phyloP scores from a whole-genome alignment of 371 early-diverging fungal genomes.

The Circinella minor region DNA sequence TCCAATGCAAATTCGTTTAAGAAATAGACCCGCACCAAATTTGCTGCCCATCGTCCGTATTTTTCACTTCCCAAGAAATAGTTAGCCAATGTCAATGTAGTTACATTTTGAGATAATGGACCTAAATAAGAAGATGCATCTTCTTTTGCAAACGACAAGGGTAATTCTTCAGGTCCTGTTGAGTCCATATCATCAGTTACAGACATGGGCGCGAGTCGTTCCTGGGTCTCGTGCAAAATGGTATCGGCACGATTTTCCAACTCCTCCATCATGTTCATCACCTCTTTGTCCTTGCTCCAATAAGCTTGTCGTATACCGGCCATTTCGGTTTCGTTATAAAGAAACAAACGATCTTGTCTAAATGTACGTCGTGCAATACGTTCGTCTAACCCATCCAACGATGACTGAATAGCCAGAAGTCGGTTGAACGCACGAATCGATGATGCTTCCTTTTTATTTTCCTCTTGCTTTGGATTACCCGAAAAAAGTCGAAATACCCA shows the following conservation, averaged over 20 bases:
- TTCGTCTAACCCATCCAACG: conserved; percentile 69
- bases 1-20: conserved; percentile 59
- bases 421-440: conserved; percentile 71
- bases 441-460: conserved; percentile 66
- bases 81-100: conserved; percentile 62
- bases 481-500: conserved; percentile 75
- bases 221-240: conserved; percentile 37
- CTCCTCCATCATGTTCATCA: conserved; percentile 36
- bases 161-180: background rate
- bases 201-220: conserved; percentile 26
- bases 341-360: conserved; percentile 55
- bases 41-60: conserved; percentile 66
- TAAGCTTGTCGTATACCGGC: conserved; percentile 57
- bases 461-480: conserved; percentile 70
- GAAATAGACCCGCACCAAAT: conserved; percentile 63
- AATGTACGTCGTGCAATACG: conserved; percentile 62
- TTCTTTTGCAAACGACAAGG: conserved; percentile 7
- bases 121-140: conserved; percentile 26
- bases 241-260: conserved; percentile 47
- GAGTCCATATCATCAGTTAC: conserved; percentile 10
- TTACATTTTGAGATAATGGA: conserved; percentile 61
- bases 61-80: conserved; percentile 63
- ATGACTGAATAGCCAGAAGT: conserved; percentile 66
- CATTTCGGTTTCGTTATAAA: conserved; percentile 62
- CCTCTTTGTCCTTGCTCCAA: conserved; percentile 62